A percentile compares a stretch with the other conserved stretches of the same genome.
These are phyloP conservation scores for Solanum lignicaule DNA, from an alignment of 257 asterid genomes.

Conservation along the genomic window DNA sequence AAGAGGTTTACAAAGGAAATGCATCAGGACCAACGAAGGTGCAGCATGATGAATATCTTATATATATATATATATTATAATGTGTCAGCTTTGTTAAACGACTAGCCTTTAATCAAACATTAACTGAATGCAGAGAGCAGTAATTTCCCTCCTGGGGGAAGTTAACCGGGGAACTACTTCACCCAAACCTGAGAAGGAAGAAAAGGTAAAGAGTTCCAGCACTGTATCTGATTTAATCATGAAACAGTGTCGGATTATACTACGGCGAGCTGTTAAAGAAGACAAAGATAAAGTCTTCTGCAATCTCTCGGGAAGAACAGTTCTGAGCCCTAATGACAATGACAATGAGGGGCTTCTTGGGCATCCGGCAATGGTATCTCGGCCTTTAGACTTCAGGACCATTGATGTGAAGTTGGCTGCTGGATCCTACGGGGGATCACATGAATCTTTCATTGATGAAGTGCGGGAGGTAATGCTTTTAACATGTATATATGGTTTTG, in stretches of 20 bases:
- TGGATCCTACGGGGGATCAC: slow-evolving; percentile 84
- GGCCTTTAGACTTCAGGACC: slow-evolving; percentile 87
- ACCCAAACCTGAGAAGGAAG: slow-evolving; percentile 63
- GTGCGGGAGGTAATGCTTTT: slow-evolving; percentile 66
- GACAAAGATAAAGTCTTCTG: slow-evolving; percentile 81
- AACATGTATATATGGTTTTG: background rate
- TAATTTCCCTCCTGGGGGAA: slow-evolving; percentile 57
- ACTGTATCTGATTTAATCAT: slow-evolving; percentile 52
- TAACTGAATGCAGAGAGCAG: slow-evolving; percentile 69
- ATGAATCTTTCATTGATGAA: slow-evolving; percentile 83
- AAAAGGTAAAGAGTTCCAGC: slow-evolving; percentile 37
- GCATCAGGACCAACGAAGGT: slow-evolving; percentile 99
- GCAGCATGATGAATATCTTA: slow-evolving; percentile 4
- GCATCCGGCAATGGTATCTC: slow-evolving; percentile 84
- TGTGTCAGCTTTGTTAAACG: background rate
- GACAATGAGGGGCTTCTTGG: slow-evolving; percentile 89
- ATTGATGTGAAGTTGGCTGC: slow-evolving; percentile 88
- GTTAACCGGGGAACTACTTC: slow-evolving; percentile 41
- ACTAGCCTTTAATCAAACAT: background rate
- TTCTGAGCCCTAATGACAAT: slow-evolving; percentile 54
- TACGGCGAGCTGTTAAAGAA: slow-evolving; percentile 55
- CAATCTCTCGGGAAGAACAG: slow-evolving; percentile 72
- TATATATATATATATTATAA: too few relatives aligned
- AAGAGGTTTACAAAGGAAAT: slow-evolving; percentile 94
- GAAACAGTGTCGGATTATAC: slow-evolving; percentile 82